Evolutionary conservation across 179 eudicot genomes (phyloP), one percentile per base, ranked within the genome.

Genomic region (Camellia oleifera): DNA sequence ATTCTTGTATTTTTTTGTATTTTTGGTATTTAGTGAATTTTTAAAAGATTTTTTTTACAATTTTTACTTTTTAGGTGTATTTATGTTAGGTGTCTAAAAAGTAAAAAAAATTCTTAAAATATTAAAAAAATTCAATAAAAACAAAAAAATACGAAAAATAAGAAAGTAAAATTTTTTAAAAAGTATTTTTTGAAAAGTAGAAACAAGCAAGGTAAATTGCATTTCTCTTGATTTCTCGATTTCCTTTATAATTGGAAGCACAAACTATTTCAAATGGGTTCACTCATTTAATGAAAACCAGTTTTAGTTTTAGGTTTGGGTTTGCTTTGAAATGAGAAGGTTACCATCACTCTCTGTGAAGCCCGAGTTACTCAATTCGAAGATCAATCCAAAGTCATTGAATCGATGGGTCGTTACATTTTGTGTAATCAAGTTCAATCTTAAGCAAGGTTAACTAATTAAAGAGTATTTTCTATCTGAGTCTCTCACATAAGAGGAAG

Each of bases 381-480:
- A 84, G 79, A 90, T 92, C 80, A 93, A 96, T 80, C 82, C 85
- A 42, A 84, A 90, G 76, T 88, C 91, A 60, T 84, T 94, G 72
- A 86, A 78, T 26, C 82, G 82, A 86, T 96, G 98, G 97, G 85
- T 91, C 65, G 94, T 88, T 67, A 90, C 96, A 52, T 91, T 94
- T 76, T 92, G 96, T 81, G 86, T 89, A 58, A 92, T 96, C 81
- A 88, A 94, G 82, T 94, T 94, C 84, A 97, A 94, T 87, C 94
- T 96, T 70, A 97, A 96, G 84, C 97, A 88, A 74, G 98, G 97
- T 48, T 98, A 94, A 87, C 91, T 94, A 52, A 88, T 94, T 60
- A 98, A 96, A 84, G 95, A 94, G 78, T 94, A 97, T 84, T 92
- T 80, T 79, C 99, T 98, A 53, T 82, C 92, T 45, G 86, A 81